Percentiles rank a stretch among this genome's conserved stretches.
These are phyloP conservation scores for Oldenlandia corymbosa DNA, from an alignment of 257 asterid genomes.

Conservation along the genomic window DNA sequence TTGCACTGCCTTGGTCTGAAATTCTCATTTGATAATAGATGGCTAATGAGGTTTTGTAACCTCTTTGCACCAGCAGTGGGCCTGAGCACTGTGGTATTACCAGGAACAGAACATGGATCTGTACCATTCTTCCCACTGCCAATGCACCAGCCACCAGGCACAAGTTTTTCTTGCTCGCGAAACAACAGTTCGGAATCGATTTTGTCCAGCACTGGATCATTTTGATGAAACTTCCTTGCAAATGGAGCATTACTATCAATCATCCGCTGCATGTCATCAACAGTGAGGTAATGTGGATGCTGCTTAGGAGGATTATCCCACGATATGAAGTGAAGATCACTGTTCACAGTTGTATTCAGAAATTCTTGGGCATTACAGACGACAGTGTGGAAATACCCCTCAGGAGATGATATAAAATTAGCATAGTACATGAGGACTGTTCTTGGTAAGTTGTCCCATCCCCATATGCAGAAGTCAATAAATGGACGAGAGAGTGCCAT, in stretches of 20 bases:
- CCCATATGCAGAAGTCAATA: conserved; percentile 91
- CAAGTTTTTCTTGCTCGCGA: conserved; percentile 56
- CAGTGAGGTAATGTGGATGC: conserved; percentile 78
- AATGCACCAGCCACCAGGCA: conserved; percentile 92
- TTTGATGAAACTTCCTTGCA: conserved; percentile 76
- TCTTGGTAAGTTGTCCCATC: conserved; percentile 94
- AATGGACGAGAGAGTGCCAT: conserved; percentile 88
- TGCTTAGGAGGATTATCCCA: conserved; percentile 99
- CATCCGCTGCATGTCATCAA: conserved; percentile 73
- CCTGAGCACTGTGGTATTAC: conserved; percentile 53
- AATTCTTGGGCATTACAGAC: conserved; percentile 82
- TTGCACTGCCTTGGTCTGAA: conserved; percentile 79
- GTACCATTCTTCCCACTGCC: conserved; percentile 66
- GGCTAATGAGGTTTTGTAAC: conserved; percentile 52
- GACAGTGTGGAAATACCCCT: conserved; percentile 94
- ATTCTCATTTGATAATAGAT: conserved; percentile 51
- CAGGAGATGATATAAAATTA: conserved; percentile 91
- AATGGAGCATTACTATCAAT: conserved; percentile 83
- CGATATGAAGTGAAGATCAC: conserved; percentile 84
- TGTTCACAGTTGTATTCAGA: conserved; percentile 77
- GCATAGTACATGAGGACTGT: conserved; percentile 93
- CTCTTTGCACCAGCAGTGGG: conserved; percentile 82
- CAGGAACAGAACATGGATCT: conserved; percentile 73
- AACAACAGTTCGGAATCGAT: conserved; percentile 67
- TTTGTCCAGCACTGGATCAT: conserved; percentile 68